Conservation (phyloP, 768 basidiomycete genomes). For the Leccinum disarticulatum region DNA sequence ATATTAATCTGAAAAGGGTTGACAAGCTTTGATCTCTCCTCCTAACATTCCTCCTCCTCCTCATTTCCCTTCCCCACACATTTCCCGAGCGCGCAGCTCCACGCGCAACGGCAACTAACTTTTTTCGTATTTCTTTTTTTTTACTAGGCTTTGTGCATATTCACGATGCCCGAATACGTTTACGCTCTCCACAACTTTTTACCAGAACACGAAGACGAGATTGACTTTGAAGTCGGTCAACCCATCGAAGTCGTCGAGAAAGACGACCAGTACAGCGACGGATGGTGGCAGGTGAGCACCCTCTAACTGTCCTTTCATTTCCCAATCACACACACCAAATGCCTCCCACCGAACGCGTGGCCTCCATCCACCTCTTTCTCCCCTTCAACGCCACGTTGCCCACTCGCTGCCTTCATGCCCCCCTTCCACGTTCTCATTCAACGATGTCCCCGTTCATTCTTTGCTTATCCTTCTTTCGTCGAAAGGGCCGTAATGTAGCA, state of each 20-base stretch:
- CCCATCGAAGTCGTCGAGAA: constrained; percentile 87
- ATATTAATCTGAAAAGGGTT: neutral
- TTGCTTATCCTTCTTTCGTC: constrained; percentile 23
- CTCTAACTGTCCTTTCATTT: constrained; percentile 7
- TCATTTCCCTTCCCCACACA: neutral
- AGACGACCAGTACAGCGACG: constrained; percentile 91
- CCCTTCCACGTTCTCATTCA: constrained; percentile 18
- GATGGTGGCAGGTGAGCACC: constrained; percentile 83
- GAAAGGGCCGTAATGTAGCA: constrained; percentile 75
- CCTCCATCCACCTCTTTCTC: neutral
- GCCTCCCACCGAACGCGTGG: constrained; percentile 10
- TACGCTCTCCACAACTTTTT: constrained; percentile 85
- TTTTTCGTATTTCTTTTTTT: neutral
- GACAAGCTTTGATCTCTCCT: neutral
- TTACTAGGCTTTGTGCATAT: neutral
- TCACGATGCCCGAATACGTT: constrained; percentile 74
- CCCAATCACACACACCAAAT: constrained; percentile 2
- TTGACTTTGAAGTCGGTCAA: constrained; percentile 82
- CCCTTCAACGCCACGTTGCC: constrained; percentile 7
- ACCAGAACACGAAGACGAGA: constrained; percentile 94
- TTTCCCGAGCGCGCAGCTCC: neutral
- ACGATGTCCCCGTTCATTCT: constrained; percentile 27
- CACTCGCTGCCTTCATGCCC: constrained; percentile 6
- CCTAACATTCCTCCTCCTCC: neutral
- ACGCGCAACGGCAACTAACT: neutral